A percentile compares a stretch with the other conserved stretches of the same genome.
Conservation (phyloP, 352 stramenopile genomes). For the Phytophthora constricta region DNA sequence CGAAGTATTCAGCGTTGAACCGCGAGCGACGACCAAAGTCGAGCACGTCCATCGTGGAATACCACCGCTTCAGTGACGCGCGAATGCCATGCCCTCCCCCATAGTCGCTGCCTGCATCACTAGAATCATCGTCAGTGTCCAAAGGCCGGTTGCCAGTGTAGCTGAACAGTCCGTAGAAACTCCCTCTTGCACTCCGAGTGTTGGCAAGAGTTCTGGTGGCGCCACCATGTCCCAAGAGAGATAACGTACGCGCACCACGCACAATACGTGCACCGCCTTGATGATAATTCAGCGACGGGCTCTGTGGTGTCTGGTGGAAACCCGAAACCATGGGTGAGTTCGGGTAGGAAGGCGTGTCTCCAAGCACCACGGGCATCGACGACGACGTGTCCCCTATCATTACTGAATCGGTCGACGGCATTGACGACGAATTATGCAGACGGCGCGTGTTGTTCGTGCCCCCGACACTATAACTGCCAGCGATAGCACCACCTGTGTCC, state of each 20-base stretch:
- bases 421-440: conserved; percentile 38
- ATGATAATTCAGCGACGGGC: conserved; percentile 41
- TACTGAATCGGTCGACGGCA: conserved; percentile 43
- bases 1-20: conserved; percentile 84
- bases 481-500: conserved; percentile 34
- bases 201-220: conserved; percentile 23
- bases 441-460: conserved; percentile 28
- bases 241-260: conserved; percentile 31
- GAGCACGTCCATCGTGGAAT: conserved; percentile 71
- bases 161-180: conserved; percentile 44
- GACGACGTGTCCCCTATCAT: conserved; percentile 46
- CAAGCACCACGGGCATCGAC: conserved; percentile 43
- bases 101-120: conserved; percentile 56
- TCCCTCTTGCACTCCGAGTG: conserved; percentile 41
- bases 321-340: conserved; percentile 66
- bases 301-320: conserved; percentile 60
- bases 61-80: conserved; percentile 76
- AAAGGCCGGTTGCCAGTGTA: conserved; percentile 28
- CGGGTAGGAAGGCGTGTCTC: conserved; percentile 60
- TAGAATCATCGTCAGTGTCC: conserved; percentile 47
- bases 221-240: conserved; percentile 27
- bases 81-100: conserved; percentile 54
- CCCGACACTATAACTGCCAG: conserved; percentile 28
- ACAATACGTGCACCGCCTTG: conserved; percentile 30
- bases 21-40: conserved; percentile 77